Evolutionary conservation across 2,329 filamentous ascomycete genomes (phyloP), one percentile per base, ranked within the genome.

Genomic region (Epichloe elymi): DNA sequence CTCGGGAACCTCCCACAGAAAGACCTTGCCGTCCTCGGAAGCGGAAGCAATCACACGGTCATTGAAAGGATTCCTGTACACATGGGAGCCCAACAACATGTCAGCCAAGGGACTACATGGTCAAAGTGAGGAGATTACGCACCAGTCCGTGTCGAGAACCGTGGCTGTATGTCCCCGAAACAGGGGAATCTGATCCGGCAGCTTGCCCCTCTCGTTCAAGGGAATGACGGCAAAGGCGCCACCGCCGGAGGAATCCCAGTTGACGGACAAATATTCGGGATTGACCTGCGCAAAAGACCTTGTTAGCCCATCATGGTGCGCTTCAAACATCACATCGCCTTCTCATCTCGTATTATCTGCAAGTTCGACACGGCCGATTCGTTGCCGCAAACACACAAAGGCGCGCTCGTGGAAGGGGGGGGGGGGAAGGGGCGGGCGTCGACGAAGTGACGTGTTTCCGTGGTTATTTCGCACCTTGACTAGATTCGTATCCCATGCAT

Each of bases 401-500:
- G 23, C 23, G 23, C 23, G 23, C 23, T 26, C 23, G 2, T 26
- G 23, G 23, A 26, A 26, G 1, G 2, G 8, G 5, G 12, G 19
- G 15, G 8, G 26, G 19, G n/a, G n/a, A n/a, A n/a, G n/a, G 19
- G 19, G 19, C 19, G 19, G 19, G 26, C 5, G 15, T 8, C 33
- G 23, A 23, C 19, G 36, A 6, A 26, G 17, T 37, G 45, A 12
- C 15, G 7, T 15, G 33, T n/a, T 6, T 20, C 10, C 4, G 11
- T 35, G n/a, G 46, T 35, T 14, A 36, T 11, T 51, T 20, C 76
- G 67, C 69, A 94, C 89, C 85, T 97, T 97, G 73, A 97, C 80
- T 65, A 98, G 75, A 74, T 98, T 98, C 63, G 90, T 96, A 70
- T 98, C 93, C 93, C 93, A 98, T 51, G 93, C 93, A 82, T 98